These are phyloP conservation scores for Mycena filopes DNA, from an alignment of 768 basidiomycete genomes.

Conservation along the genomic window DNA sequence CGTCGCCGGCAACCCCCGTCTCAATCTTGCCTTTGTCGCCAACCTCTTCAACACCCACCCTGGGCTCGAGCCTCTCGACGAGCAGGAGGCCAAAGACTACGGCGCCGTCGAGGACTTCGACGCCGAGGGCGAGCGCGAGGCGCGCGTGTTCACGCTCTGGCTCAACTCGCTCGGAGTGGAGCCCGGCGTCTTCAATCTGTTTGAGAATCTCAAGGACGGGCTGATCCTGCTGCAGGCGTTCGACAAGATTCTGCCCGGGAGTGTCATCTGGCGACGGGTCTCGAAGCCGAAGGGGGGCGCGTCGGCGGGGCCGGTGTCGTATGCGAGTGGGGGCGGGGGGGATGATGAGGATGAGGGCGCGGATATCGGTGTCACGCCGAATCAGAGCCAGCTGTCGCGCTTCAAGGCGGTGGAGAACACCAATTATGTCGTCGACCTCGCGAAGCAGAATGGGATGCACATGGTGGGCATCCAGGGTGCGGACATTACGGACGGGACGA, in stretches of 20 bases:
- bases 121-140: conserved; percentile 98
- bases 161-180: conserved; percentile 97
- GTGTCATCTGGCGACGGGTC: conserved; percentile 95
- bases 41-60: conserved; percentile 99
- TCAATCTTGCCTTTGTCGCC: conserved; percentile 98
- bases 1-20: conserved; percentile 92
- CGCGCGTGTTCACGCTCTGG: conserved; percentile 98
- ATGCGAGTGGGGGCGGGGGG: conserved; percentile 49
- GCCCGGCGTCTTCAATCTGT: conserved; percentile 95
- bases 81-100: conserved; percentile 92
- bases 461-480: conserved; percentile 98
- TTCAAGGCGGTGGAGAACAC: conserved; percentile 99
- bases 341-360: conserved; percentile 73
- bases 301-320: conserved; percentile 46
- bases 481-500: conserved; percentile 94
- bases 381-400: conserved; percentile 86
- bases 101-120: conserved; percentile 96
- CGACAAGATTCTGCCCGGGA: conserved; percentile 93
- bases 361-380: conserved; percentile 85
- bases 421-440: conserved; percentile 95
- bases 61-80: conserved; percentile 93
- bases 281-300: conserved; percentile 87
- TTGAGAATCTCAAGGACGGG: conserved; percentile 96
- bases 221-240: conserved; percentile 93
- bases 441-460: conserved; percentile 92